Evolutionary conservation across 2,329 filamentous ascomycete genomes (phyloP).

Genomic region (Dothideomycetidae sp.): DNA sequence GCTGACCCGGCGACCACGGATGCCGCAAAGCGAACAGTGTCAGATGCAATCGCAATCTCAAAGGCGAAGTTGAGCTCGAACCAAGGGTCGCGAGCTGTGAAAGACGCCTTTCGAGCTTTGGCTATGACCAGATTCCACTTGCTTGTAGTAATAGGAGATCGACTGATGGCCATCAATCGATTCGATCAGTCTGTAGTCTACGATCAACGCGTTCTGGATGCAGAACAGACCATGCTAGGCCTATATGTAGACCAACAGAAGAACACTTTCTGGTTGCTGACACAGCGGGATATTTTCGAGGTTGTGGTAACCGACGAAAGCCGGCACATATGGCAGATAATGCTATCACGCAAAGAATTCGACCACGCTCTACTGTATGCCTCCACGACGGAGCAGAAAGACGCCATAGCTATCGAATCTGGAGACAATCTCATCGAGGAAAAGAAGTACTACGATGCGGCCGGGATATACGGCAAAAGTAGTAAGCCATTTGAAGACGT

Average conservation of each 20-base stretch:
- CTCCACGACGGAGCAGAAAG: slow-evolving; percentile 64
- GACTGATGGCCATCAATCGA: slow-evolving; percentile 73
- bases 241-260: slow-evolving; percentile 83
- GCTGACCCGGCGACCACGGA: slow-evolving; percentile 39
- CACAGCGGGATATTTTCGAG: slow-evolving; percentile 79
- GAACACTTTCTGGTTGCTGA: slow-evolving; percentile 96
- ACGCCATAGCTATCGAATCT: slow-evolving; percentile 80
- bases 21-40: slow-evolving; percentile 54
- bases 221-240: slow-evolving; percentile 65
- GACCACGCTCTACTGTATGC: slow-evolving; percentile 79
- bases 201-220: slow-evolving; percentile 71
- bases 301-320: slow-evolving; percentile 83
- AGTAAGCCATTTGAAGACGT: slow-evolving; percentile 97
- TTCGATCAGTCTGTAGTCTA: slow-evolving; percentile 76
- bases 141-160: slow-evolving; percentile 64
- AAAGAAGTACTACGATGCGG: slow-evolving; percentile 72
- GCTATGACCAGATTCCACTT: slow-evolving; percentile 90
- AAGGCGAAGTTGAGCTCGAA: slow-evolving; percentile 19
- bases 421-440: slow-evolving; percentile 77
- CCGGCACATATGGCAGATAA: slow-evolving; percentile 85
- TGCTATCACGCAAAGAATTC: slow-evolving; percentile 76
- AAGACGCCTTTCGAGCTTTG: slow-evolving; percentile 65
- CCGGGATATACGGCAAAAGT: slow-evolving; percentile 81
- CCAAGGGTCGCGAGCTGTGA: slow-evolving; percentile 47
- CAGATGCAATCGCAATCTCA: slow-evolving; percentile 49